Conservation (phyloP, 2,329 filamentous ascomycete species). For the Hyphodiscus sp. region DNA sequence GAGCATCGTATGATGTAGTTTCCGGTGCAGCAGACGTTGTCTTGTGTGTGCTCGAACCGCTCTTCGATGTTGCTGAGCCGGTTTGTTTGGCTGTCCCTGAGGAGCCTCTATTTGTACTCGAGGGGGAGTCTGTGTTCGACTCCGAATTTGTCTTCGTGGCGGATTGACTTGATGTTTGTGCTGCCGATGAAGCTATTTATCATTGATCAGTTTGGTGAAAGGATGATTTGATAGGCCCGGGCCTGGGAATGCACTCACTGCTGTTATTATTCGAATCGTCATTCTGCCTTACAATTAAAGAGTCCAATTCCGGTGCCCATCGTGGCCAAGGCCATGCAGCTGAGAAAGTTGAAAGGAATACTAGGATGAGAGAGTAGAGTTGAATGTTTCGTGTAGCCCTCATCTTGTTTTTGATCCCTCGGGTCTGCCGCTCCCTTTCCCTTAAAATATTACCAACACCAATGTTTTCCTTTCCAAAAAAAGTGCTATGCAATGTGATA, state of each 20-base stretch:
- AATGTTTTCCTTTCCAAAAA: not conserved
- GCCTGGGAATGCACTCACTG: conserved; percentile 1
- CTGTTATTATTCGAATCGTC: conserved; percentile 21
- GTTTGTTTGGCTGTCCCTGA: conserved; percentile 3
- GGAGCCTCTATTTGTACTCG: not conserved
- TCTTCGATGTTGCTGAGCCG: not conserved
- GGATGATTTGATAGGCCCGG: not conserved
- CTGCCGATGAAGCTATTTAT: not conserved
- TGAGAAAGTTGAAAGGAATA: conserved; percentile 39
- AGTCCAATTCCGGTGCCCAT: conserved; percentile 48
- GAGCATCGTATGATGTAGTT: conserved; percentile 34
- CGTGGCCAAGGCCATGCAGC: conserved; percentile 48
- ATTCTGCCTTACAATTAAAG: conserved; percentile 44
- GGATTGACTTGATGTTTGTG: not conserved
- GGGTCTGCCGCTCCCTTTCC: not conserved
- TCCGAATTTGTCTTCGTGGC: not conserved
- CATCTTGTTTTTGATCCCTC: conserved; percentile 36
- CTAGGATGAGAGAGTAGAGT: conserved; percentile 43
- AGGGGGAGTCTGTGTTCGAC: not conserved
- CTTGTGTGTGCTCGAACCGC: conserved; percentile 1
- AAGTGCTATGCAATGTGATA: not conserved
- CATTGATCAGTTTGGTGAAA: not conserved
- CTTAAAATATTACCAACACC: not conserved
- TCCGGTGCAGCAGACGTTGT: conserved; percentile 2
- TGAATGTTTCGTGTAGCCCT: conserved; percentile 41